Percentiles rank a stretch among this genome's conserved stretches.
Evolutionary conservation across 163 green algal genomes (phyloP).

Genomic region (Scenedesmus sp.): DNA sequence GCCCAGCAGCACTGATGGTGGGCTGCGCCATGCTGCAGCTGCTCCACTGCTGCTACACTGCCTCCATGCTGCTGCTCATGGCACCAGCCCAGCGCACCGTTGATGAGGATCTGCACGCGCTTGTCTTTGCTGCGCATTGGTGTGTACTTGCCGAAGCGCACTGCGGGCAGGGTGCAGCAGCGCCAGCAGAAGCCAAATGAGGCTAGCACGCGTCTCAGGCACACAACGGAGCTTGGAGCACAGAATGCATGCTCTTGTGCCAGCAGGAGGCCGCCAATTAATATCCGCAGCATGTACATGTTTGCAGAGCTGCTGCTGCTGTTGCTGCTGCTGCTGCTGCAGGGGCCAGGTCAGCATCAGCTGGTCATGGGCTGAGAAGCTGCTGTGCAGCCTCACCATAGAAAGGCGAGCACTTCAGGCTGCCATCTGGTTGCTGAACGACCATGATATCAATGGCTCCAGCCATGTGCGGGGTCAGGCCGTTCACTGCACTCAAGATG

Average conservation of each 20-base stretch:
- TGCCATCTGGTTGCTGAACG: slow-evolving; percentile 90
- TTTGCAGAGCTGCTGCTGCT: neutral
- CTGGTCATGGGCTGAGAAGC: neutral
- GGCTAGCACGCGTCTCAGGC: neutral
- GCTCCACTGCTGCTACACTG: neutral
- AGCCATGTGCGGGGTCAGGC: slow-evolving; percentile 82
- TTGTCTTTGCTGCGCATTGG: slow-evolving; percentile 81
- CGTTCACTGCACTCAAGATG: slow-evolving; percentile 76
- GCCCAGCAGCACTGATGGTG: too few relatives aligned
- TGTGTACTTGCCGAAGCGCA: slow-evolving; percentile 96
- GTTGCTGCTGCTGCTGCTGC: neutral
- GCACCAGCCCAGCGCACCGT: slow-evolving; percentile 70
- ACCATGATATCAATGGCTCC: slow-evolving; percentile 96
- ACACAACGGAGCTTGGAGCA: neutral
- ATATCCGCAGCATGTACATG: too few relatives aligned
- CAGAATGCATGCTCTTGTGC: neutral
- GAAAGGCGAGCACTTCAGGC: slow-evolving; percentile 85
- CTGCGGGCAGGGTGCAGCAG: slow-evolving; percentile 62
- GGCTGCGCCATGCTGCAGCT: neutral
- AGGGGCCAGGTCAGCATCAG: neutral
- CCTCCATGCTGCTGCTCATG: neutral
- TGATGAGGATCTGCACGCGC: slow-evolving; percentile 87
- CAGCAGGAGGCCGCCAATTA: neutral
- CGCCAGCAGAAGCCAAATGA: neutral
- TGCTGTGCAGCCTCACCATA: slow-evolving; percentile 71